A percentile compares a stretch with the other conserved stretches of the same genome.
Conservation (phyloP, 345 rosid species). For the Pugionium cornutum region DNA sequence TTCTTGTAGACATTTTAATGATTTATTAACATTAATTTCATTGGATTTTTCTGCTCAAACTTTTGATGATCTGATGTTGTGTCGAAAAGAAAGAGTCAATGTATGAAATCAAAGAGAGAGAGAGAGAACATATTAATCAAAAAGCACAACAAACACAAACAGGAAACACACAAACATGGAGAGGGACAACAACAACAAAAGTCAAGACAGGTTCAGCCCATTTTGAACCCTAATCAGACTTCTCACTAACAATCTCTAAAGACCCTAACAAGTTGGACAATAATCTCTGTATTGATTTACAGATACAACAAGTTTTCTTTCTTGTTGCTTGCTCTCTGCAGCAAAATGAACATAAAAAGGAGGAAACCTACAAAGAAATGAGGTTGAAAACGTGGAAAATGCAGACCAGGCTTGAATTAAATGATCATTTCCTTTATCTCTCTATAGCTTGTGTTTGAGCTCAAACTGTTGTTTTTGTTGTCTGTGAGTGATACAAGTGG, state of each 20-base stretch:
- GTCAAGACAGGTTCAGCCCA: slow-evolving; percentile 63
- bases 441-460: slow-evolving; percentile 25
- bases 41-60: slow-evolving; percentile 57
- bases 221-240: slow-evolving; percentile 54
- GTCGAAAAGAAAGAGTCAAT: slow-evolving; percentile 14
- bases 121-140: too few relatives aligned
- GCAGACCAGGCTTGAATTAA: slow-evolving; percentile 20
- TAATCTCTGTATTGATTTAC: slow-evolving; percentile 57
- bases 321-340: background rate
- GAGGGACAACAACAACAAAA: slow-evolving; percentile 31
- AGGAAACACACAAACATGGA: slow-evolving; percentile 16
- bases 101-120: background rate
- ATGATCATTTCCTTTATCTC: slow-evolving; percentile 38
- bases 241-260: slow-evolving; percentile 36
- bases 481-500: slow-evolving; percentile 28
- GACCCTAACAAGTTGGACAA: slow-evolving; percentile 32
- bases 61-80: slow-evolving; percentile 19
- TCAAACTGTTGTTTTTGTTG: slow-evolving; percentile 23
- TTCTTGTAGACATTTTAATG: slow-evolving; percentile 62
- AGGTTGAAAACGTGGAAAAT: slow-evolving; percentile 14
- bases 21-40: slow-evolving; percentile 56
- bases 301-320: slow-evolving; percentile 36
- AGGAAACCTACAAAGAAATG: slow-evolving; percentile 30
- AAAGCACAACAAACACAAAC: slow-evolving; percentile 24
- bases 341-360: slow-evolving; percentile 25